Evolutionary conservation across 768 basidiomycete species (phyloP), one percentile per base, ranked within the genome.

Genomic region (Pleurotus giganteus): DNA sequence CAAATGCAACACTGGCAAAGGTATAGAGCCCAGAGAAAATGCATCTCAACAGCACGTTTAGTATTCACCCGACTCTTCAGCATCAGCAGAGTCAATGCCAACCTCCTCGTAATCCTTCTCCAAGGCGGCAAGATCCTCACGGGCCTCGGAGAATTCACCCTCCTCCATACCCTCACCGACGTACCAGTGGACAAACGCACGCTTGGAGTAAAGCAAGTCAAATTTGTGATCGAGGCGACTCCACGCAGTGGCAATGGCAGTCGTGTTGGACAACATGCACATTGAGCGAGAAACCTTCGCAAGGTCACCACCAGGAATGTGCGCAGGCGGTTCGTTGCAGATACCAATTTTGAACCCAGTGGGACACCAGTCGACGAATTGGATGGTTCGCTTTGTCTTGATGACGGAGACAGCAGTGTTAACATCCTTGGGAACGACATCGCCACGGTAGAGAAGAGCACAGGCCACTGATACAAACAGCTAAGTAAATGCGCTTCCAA

Each of bases 101-200:
- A 89, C 92, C 72, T 96, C 91, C 69, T 94, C 91, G 65, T 93
- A 94, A 69, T 94, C 93, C 70, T 91, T 95, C 76, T 98, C 95
- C 56, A 98, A 84, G 5, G 96, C 96, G 39, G 96, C 96, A 58
- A 98, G 86, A 75, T 98, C 96, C 71, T 98, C 96, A 63, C 95
- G 89, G 43, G 96, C 96, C 75, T 97, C 95, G 44, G 93, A 94
- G 76, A 98, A 98, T 75, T 98, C 96, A 72, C 96, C 96, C 78
- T 84, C 96, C 70, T 98, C 96, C 96, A 98, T 98, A 79, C 96
- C 96, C 75, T 98, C 95, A 68, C 95, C 95, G 60, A 97, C 95
- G 66, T 95, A 96, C 94, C 93, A 90, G 71, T 91, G 88, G 21
- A 90, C 88, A 61, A 92, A 92, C 36, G 91, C 91, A 70, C 91